Percentiles rank a stretch among this genome's conserved stretches.
Conservation (phyloP, 257 asterid species). For the Fraxinus excelsior region DNA sequence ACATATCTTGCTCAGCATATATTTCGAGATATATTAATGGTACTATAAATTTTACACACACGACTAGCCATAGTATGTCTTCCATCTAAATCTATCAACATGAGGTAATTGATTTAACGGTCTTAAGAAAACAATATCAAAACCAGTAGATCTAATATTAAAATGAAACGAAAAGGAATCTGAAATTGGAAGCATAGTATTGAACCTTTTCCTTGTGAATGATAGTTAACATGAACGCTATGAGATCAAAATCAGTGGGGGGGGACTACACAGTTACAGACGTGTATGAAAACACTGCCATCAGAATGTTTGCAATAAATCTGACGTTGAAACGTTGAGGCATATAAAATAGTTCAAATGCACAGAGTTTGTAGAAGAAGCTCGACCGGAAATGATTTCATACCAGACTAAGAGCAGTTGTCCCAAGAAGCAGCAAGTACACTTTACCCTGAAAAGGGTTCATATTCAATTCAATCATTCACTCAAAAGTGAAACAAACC, state of each 20-base stretch:
- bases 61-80: too few species aligned
- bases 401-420: conserved; percentile 93
- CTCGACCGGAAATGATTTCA: background rate
- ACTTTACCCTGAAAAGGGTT: conserved; percentile 70
- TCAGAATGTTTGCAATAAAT: background rate
- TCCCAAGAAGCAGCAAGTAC: conserved; percentile 93
- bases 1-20: background rate
- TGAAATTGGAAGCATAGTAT: background rate
- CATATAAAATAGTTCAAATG: background rate
- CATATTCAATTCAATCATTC: conserved; percentile 1
- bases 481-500: background rate
- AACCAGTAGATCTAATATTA: background rate
- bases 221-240: background rate
- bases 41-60: background rate
- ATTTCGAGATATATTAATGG: background rate
- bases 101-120: too few species aligned
- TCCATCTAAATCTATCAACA: background rate
- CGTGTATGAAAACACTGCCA: background rate
- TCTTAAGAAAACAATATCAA: background rate
- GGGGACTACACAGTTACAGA: too few species aligned
- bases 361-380: background rate
- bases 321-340: background rate
- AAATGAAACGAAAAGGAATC: background rate
- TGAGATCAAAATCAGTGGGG: background rate
- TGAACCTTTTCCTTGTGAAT: background rate